Evolutionary conservation across 768 basidiomycete genomes (phyloP), one percentile per base, ranked within the genome.

Genomic region (Aureoboletus auriporus): DNA sequence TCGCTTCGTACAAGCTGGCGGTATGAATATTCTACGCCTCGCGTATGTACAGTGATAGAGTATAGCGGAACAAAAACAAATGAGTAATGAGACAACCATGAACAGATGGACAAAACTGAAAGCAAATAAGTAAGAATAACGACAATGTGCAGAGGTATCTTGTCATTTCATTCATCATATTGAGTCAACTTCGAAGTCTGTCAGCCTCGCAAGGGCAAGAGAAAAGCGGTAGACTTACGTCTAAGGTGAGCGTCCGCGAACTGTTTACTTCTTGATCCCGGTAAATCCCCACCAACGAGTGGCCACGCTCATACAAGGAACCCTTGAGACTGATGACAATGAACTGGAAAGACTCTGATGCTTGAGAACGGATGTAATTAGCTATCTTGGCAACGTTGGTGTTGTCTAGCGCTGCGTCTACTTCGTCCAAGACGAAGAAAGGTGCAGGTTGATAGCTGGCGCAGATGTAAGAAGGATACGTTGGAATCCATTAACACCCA

Each of bases 381-480:
- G 95, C 95, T 30, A 98, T 83, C 64, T 93, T 92, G 33, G 91
- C 89, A 4, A 97, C 95, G 56, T 99, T 98, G n/a, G 93, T 96
- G 65, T 97, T 95, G 71, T 98, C 95, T 35, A 98, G 76, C 0
- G 96, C 95, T 10, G 96, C 96, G 56, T 98, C 95, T 23, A 96
- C 93, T 69, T 98, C 95, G 61, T 98, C 95, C n/a, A 98, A 76
- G 12, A 97, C 95, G 65, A 98, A 97, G 75, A 97, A 97, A 0
- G 94, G 95, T 4, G 94, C 89, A 0, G 94, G 95, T 63, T 94
- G 93, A 65, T 91, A 97, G 58, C 94, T 94, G 50, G 0, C 20
- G 26, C 8, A 20, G 12, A 33, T n/a, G 13, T 59, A 8, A 51
- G 38, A 44, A 31, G 14, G 33, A 9, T 30, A 16, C 1, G 23